Base-by-base conservation (phyloP, 257 asterid genomes). In the Penstemon newberryi region DNA sequence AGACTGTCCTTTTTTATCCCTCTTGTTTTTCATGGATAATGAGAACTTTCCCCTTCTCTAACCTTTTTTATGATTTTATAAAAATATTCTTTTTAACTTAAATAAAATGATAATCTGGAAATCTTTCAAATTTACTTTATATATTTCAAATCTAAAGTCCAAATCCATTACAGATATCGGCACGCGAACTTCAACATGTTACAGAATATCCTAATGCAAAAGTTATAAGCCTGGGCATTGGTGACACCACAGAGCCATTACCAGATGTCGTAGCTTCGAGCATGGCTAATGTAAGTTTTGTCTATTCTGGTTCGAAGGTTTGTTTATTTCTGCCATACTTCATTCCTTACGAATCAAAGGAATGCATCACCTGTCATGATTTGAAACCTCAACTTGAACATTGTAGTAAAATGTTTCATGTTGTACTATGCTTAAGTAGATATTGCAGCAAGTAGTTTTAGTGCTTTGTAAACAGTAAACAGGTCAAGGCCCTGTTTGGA, bases 151-250 rank as follows among this genome's bases (percentile, higher is more conserved):
- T 36, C 36, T 56, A 8, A 58, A 57, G 40, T 57, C 5, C 19
- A 44, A 39, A 19, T 59, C 18, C 52, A 43, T 39, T 5, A 63
- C 80, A 91, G 97, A 91, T 91, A 52, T 63, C 82, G 56, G 80
- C 60, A 8, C 78, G 89, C 9, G 83, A 87, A 81, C 67, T 80
- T 37, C 66, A 82, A 62, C 98, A 92, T 72, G 59, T 73, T 59
- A 76, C 71, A 64, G 81, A 80, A 74, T 75, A 85, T 64, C 96
- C 96, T 60, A 65, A 86, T 73, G 96, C 96, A 59, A 84, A 92
- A 64, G 79, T 89, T 15, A 87, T 89, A 73, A 89, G 94, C 77
- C 96, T 92, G 38, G 98, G 98, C 37, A 83, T 92, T 73, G 98
- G 98, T 51, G 92, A 92, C 75, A 92, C 98, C 63, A 87, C 96